Base-by-base conservation (phyloP, 768 basidiomycete species). In the Fomitopsis serialis region DNA sequence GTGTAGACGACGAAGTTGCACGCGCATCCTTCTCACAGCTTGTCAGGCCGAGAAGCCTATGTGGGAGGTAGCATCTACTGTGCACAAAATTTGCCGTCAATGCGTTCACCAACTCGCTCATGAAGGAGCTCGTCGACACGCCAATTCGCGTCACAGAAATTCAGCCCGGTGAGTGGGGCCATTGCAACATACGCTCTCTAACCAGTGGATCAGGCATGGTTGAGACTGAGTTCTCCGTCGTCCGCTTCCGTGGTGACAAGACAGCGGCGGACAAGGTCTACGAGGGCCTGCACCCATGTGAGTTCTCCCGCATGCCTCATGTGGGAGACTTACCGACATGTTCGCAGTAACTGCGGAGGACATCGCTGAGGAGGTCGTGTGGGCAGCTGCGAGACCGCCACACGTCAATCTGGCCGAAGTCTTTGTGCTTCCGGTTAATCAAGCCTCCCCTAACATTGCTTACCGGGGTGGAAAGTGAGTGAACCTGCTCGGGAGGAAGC, bases 321-420 rank as follows among this genome's bases (percentile, higher is more conserved):
- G 22, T 45, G 24, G 29, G 25, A 48, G 25, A 17, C 54, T 34
- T 22, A 54, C 25, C 4, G 19, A 40, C 24, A 11, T 23, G 17
- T 24, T 35, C 36, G 45, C 6, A 94, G 90, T 96, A 68, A 78
- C 80, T 6, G 84, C 86, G 7, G 78, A 86, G 55, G 94, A 98
- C 64, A 87, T 98, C 44, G 97, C 97, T 1, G 97, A 99, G 67
- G 94, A 98, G 70, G 95, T 99, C 63, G 93, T 96, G 19, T 99
- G 96, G 96, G 85, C 85, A 13, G 96, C 97, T 19, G 78, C 89
- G 11, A 85, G 95, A 40, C 95, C 95, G 11, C 77, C 89, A 37
- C 95, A 96, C 64, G 91, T 98, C 43, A 94, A 98, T 66, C 78
- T 98, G 42, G 92, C 91, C 0, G 87, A 93, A 63, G 70, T 89